Conservation (phyloP, 2,329 filamentous ascomycete species). For the Ophiostoma quercus region DNA sequence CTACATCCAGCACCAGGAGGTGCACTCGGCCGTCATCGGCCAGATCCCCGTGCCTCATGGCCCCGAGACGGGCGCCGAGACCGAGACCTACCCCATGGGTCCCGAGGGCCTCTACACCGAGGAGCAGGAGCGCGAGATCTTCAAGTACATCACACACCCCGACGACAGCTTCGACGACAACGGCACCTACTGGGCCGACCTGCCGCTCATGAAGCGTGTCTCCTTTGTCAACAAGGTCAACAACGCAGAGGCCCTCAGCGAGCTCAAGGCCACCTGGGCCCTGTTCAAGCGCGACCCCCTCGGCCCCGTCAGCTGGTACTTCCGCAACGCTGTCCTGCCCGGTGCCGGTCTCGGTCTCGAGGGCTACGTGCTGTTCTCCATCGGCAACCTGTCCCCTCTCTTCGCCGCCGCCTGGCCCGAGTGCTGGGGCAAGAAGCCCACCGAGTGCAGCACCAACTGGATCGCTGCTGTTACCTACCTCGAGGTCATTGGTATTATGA, state of each 20-base stretch:
- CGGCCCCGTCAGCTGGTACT: constrained; percentile 78
- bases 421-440: constrained; percentile 62
- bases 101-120: constrained; percentile 38
- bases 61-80: constrained; percentile 46
- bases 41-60: constrained; percentile 54
- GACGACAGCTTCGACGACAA: constrained; percentile 80
- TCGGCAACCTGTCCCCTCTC: constrained; percentile 83
- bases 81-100: constrained; percentile 42
- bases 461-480: constrained; percentile 80
- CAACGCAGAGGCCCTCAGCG: constrained; percentile 59
- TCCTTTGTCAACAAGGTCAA: constrained; percentile 73
- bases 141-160: constrained; percentile 75
- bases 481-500: constrained; percentile 91
- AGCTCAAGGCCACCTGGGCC: constrained; percentile 60
- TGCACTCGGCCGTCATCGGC: constrained; percentile 43
- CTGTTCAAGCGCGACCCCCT: constrained; percentile 88
- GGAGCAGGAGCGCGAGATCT: constrained; percentile 55
- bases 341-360: constrained; percentile 89
- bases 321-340: constrained; percentile 84
- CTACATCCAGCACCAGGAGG: constrained; percentile 37
- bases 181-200: constrained; percentile 89
- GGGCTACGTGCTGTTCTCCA: constrained; percentile 95
- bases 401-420: constrained; percentile 68
- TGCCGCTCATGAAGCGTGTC: constrained; percentile 64
- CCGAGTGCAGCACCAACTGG: constrained; percentile 74